A percentile compares a stretch with the other conserved stretches of the same genome.
Evolutionary conservation across 441 rosid genomes (phyloP).

Genomic region (Euphorbia schlechtendalii): DNA sequence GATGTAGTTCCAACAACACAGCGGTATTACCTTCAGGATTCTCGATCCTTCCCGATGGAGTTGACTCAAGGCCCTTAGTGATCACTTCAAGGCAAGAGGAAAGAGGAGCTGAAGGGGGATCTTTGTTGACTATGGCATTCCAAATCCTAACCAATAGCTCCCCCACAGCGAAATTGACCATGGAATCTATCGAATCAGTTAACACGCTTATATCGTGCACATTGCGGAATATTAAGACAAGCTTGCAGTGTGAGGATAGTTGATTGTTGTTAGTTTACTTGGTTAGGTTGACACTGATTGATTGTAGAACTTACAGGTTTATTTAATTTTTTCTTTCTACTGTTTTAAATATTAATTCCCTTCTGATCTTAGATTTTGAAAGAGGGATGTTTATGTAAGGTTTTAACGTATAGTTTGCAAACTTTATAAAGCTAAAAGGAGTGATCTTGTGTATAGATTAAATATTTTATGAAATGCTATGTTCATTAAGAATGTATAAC

Average conservation of each 20-base stretch:
- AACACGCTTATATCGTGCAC: constrained; percentile 75
- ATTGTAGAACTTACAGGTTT: constrained; percentile 35
- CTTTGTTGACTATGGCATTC: constrained; percentile 71
- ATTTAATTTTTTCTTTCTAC: not conserved
- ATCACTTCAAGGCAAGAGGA: constrained; percentile 78
- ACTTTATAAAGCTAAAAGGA: not conserved
- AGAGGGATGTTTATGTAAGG: constrained; percentile 20
- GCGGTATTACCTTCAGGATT: constrained; percentile 85
- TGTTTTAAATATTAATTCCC: too few relatives aligned
- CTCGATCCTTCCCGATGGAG: constrained; percentile 83
- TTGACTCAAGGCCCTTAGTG: constrained; percentile 79
- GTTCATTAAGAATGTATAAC: not conserved
- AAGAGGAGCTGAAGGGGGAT: constrained; percentile 77
- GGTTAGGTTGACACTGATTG: constrained; percentile 29
- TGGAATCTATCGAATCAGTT: constrained; percentile 79
- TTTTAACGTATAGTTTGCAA: constrained; percentile 24
- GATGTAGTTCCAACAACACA: constrained; percentile 81
- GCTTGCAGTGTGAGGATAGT: constrained; percentile 82
- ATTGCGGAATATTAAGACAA: constrained; percentile 61
- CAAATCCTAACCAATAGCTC: constrained; percentile 65
- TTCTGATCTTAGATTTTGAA: constrained; percentile 16
- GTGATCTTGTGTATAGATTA: constrained; percentile 4
- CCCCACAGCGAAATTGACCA: constrained; percentile 56
- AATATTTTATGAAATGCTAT: not conserved
- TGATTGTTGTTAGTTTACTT: constrained; percentile 29